Conservation (phyloP, 1,284 basidiomycete genomes). For the Inonotus hispidus region DNA sequence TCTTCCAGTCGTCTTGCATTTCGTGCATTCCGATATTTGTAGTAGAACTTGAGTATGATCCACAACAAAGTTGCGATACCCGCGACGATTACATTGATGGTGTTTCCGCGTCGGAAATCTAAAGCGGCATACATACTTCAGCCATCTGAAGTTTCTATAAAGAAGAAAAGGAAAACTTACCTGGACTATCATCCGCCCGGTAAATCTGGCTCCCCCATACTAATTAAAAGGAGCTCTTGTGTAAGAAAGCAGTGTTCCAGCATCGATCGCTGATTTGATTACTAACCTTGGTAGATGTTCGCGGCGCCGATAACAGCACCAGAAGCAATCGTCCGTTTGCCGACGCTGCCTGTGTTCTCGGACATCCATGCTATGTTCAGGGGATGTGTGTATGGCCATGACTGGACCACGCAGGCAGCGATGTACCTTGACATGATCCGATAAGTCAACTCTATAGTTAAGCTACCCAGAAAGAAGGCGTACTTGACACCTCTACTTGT, state of each 20-base stretch:
- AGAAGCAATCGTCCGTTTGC: conserved; percentile 33
- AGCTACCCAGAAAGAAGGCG: background rate
- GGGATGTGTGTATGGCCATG: conserved; percentile 36
- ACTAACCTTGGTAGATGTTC: conserved; percentile 27
- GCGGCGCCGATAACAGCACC: conserved; percentile 33
- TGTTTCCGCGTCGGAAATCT: conserved; percentile 34
- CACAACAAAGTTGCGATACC: conserved; percentile 29
- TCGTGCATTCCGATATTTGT: conserved; percentile 27
- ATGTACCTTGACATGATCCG: conserved; percentile 24
- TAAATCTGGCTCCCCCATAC: conserved; percentile 29
- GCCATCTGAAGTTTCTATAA: too few relatives aligned
- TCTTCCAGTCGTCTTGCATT: conserved; percentile 22
- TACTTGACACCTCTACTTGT: conserved; percentile 27
- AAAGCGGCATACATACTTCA: too few relatives aligned
- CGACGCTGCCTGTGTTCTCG: conserved; percentile 35
- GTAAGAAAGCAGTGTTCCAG: background rate
- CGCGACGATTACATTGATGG: conserved; percentile 36
- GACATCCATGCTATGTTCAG: conserved; percentile 38
- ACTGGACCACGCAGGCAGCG: conserved; percentile 32
- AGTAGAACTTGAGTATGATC: conserved; percentile 32
- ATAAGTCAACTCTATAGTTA: background rate
- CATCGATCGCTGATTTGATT: too few relatives aligned
- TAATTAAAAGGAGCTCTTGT: background rate
- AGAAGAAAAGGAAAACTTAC: conserved; percentile 20
- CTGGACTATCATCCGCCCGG: conserved; percentile 33